A percentile compares a stretch with the other conserved stretches of the same genome.
phyloP scores from a whole-genome alignment of 2,329 filamentous ascomycete genomes.

The Colletotrichum kahawae region DNA sequence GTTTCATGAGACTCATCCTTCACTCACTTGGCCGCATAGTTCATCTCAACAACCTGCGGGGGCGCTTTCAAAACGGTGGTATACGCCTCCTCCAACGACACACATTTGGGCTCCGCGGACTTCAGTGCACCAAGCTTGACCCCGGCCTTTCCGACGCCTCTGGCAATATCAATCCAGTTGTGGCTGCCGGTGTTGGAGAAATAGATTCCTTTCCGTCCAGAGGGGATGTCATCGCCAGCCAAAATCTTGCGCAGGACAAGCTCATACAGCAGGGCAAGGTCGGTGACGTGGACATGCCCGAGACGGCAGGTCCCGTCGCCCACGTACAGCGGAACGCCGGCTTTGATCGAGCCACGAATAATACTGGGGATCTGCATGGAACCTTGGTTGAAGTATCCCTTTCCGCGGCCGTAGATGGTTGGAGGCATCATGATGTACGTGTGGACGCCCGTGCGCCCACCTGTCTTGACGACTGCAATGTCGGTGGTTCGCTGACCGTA shows the following conservation, averaged over 20 bases:
- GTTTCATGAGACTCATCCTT: not conserved
- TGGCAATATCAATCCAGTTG: slow-evolving; percentile 42
- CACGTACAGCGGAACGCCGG: slow-evolving; percentile 27
- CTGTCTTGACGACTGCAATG: slow-evolving; percentile 44
- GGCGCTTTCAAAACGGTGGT: not conserved
- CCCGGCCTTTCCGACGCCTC: slow-evolving; percentile 37
- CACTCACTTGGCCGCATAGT: slow-evolving; percentile 4
- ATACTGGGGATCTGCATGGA: slow-evolving; percentile 43
- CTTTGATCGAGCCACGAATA: slow-evolving; percentile 33
- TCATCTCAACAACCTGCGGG: slow-evolving; percentile 3
- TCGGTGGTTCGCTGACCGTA: slow-evolving; percentile 51
- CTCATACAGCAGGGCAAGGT: slow-evolving; percentile 46
- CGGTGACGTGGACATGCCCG: slow-evolving; percentile 50
- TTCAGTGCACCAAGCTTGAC: slow-evolving; percentile 34
- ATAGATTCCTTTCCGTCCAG: slow-evolving; percentile 42
- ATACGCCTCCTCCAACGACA: slow-evolving; percentile 1
- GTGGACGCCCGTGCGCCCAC: slow-evolving; percentile 42
- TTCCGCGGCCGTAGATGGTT: slow-evolving; percentile 50
- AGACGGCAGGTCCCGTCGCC: slow-evolving; percentile 41
- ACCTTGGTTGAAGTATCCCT: slow-evolving; percentile 43
- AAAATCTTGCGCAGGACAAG: slow-evolving; percentile 38
- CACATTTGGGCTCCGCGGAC: slow-evolving; percentile 2
- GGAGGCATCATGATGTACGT: slow-evolving; percentile 51
- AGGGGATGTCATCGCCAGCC: slow-evolving; percentile 33
- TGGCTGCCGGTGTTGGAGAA: slow-evolving; percentile 46